These are phyloP conservation scores for Spiromastix sp. DNA, from an alignment of 2,329 filamentous ascomycete species.

Conservation along the genomic window DNA sequence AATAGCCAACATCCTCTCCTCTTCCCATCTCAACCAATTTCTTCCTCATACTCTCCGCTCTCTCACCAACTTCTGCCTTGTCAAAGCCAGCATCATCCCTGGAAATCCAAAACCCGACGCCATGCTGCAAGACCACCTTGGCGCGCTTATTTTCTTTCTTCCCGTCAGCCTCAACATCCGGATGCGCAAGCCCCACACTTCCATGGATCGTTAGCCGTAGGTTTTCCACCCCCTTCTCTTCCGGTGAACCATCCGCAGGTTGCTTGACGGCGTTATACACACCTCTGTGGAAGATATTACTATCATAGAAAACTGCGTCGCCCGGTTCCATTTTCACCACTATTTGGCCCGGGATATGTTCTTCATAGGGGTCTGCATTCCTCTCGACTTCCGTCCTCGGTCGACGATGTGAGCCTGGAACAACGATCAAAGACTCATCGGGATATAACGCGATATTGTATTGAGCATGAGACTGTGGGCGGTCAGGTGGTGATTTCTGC, in stretches of 20 bases:
- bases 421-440: conserved; percentile 62
- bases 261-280: conserved; percentile 24
- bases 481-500: conserved; percentile 32
- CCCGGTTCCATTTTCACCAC: conserved; percentile 59
- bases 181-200: conserved; percentile 29
- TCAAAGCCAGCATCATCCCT: conserved; percentile 31
- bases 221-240: conserved; percentile 25
- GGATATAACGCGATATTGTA: conserved; percentile 77
- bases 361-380: conserved; percentile 54
- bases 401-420: conserved; percentile 65
- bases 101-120: conserved; percentile 34
- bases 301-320: conserved; percentile 81
- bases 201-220: conserved; percentile 34
- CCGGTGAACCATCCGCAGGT: conserved; percentile 10
- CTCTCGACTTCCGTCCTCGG: conserved; percentile 62
- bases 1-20: conserved; percentile 35
- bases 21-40: conserved; percentile 36
- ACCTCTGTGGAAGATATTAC: conserved; percentile 60
- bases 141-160: conserved; percentile 28
- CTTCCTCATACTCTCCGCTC: conserved; percentile 34
- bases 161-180: conserved; percentile 6
- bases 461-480: conserved; percentile 63
- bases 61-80: conserved; percentile 18
- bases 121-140: conserved; percentile 36
- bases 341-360: conserved; percentile 51